phyloP scores from a whole-genome alignment of 805 yeast species.

The Yamadazyma tumulicola region DNA sequence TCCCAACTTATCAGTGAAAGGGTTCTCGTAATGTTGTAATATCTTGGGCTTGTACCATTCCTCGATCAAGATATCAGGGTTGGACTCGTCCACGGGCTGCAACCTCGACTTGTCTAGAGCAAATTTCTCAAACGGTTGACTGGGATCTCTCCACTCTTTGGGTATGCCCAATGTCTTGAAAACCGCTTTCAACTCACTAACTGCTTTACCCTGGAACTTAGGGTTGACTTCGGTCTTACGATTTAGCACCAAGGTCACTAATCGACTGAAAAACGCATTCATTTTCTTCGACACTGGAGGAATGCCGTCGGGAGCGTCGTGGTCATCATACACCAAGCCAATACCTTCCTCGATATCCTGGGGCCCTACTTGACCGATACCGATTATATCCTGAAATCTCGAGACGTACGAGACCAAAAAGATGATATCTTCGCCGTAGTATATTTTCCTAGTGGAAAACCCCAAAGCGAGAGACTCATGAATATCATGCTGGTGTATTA shows the following conservation, averaged over 20 bases:
- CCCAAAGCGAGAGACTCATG: slow-evolving; percentile 34
- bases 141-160: slow-evolving; percentile 32
- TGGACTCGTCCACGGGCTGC: slow-evolving; percentile 7
- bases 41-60: slow-evolving; percentile 9
- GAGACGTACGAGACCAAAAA: slow-evolving; percentile 29
- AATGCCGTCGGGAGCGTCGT: neutral
- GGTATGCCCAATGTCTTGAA: slow-evolving; percentile 31
- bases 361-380: slow-evolving; percentile 26
- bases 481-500: slow-evolving; percentile 14
- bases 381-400: slow-evolving; percentile 26
- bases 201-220: slow-evolving; percentile 23
- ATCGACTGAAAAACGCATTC: slow-evolving; percentile 28
- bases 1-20: slow-evolving; percentile 18
- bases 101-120: slow-evolving; percentile 3
- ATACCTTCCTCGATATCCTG: slow-evolving; percentile 36
- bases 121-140: slow-evolving; percentile 9
- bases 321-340: slow-evolving; percentile 15
- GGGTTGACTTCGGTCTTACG: slow-evolving; percentile 29
- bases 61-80: slow-evolving; percentile 9
- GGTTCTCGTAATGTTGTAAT: slow-evolving; percentile 12
- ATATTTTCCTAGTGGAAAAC: slow-evolving; percentile 18
- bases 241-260: slow-evolving; percentile 34
- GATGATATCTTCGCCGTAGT: slow-evolving; percentile 31
- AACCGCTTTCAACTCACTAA: slow-evolving; percentile 30
- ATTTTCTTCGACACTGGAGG: slow-evolving; percentile 24